phyloP scores from a whole-genome alignment of 192 early-diverging fungal species.

The Linnemannia hyalina region DNA sequence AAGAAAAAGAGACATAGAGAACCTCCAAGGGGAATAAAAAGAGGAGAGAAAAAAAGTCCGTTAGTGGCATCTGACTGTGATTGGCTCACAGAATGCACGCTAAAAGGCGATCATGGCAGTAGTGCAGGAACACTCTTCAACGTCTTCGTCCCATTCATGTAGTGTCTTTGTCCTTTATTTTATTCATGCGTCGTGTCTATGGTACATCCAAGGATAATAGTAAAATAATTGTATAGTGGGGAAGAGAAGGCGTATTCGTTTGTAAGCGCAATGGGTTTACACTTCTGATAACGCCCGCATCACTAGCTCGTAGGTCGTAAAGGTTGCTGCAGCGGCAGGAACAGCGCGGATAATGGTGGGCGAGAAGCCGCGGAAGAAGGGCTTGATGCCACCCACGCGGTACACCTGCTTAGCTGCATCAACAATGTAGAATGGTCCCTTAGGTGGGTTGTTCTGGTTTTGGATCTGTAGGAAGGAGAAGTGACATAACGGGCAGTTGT shows the following conservation, averaged over 20 bases:
- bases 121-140: neutral
- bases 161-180: neutral
- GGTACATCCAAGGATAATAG: slow-evolving; percentile 3
- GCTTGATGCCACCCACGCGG: slow-evolving; percentile 67
- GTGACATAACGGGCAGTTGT: neutral
- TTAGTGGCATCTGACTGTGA: neutral
- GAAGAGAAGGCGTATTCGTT: neutral
- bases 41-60: neutral
- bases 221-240: neutral
- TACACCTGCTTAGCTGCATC: slow-evolving; percentile 66
- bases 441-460: slow-evolving; percentile 71
- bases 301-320: slow-evolving; percentile 79
- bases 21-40: neutral
- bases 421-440: slow-evolving; percentile 70
- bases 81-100: neutral
- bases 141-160: neutral
- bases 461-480: slow-evolving; percentile 61
- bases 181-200: slow-evolving; percentile 4
- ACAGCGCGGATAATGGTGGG: slow-evolving; percentile 70
- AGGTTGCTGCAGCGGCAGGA: slow-evolving; percentile 85
- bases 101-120: neutral
- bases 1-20: neutral
- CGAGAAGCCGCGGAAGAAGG: slow-evolving; percentile 76
- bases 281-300: slow-evolving; percentile 57
- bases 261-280: neutral